phyloP scores from a whole-genome alignment of 2,329 filamentous ascomycete species.

The Neurospora crassa region DNA sequence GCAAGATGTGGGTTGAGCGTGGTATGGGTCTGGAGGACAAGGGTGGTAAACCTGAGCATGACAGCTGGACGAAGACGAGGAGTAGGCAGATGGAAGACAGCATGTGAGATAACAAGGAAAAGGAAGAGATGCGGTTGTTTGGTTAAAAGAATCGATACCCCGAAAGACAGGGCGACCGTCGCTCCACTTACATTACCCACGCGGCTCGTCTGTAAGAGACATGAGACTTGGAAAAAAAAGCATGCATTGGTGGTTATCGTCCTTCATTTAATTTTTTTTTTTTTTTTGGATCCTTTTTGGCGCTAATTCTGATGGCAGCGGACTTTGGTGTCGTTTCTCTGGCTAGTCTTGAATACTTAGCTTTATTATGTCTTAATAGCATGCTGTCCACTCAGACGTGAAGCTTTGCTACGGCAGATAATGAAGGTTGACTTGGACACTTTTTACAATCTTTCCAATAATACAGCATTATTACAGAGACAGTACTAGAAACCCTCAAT shows the following conservation, averaged over 20 bases:
- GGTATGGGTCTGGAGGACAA: constrained; percentile 57
- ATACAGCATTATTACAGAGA: not conserved
- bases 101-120: constrained; percentile 31
- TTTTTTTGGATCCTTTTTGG: not conserved
- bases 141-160: not conserved
- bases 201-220: not conserved
- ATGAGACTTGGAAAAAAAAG: not conserved
- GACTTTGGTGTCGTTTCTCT: not conserved
- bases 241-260: not conserved
- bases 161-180: not conserved
- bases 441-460: not conserved
- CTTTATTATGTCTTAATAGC: not conserved
- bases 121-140: not conserved
- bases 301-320: not conserved
- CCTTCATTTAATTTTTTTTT: not conserved
- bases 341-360: not conserved
- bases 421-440: not conserved
- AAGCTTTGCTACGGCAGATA: not conserved
- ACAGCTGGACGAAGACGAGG: constrained; percentile 55
- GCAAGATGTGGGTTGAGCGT: constrained; percentile 86
- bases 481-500: not conserved
- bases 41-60: constrained; percentile 56
- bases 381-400: not conserved
- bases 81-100: constrained; percentile 60
- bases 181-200: not conserved